Conservation (phyloP, 2,329 filamentous ascomycete genomes). For the Alternaria incomplexa region DNA sequence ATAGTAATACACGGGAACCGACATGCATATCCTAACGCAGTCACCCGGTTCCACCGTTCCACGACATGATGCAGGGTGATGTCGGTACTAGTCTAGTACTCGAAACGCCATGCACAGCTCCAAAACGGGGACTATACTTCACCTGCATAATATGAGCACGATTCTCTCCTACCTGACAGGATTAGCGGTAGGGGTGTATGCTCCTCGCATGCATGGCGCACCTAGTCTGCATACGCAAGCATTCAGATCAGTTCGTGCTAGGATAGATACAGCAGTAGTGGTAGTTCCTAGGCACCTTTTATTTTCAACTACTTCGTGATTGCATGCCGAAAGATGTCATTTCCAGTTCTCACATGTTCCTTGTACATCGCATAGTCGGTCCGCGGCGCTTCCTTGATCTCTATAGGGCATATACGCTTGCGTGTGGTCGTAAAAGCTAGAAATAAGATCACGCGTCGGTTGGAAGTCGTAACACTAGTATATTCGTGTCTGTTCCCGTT, state of each 20-base stretch:
- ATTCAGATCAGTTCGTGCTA: too few relatives aligned
- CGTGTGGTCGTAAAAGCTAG: neutral
- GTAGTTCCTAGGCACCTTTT: too few relatives aligned
- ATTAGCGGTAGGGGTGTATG: neutral
- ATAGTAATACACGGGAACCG: neutral
- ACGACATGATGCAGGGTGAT: neutral
- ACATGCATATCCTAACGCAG: neutral
- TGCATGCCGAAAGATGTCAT: too few relatives aligned
- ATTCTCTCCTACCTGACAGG: neutral
- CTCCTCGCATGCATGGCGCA: neutral
- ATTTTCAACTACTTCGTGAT: too few relatives aligned
- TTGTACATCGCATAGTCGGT: too few relatives aligned
- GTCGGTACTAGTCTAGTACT: neutral
- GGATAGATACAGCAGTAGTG: too few relatives aligned
- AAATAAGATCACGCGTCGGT: neutral
- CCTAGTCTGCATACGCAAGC: neutral
- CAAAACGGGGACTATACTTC: neutral
- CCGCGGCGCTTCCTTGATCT: too few relatives aligned
- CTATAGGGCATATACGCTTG: too few relatives aligned
- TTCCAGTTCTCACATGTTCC: too few relatives aligned
- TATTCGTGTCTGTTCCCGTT: too few relatives aligned
- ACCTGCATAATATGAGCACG: neutral
- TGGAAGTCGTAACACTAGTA: neutral
- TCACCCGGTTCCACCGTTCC: neutral
- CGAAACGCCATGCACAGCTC: neutral